Percentiles rank a stretch among this genome's conserved stretches.
Evolutionary conservation across 78 protist species (phyloP).

Genomic region (slime mould (Dictyostelium discoideum)): DNA sequence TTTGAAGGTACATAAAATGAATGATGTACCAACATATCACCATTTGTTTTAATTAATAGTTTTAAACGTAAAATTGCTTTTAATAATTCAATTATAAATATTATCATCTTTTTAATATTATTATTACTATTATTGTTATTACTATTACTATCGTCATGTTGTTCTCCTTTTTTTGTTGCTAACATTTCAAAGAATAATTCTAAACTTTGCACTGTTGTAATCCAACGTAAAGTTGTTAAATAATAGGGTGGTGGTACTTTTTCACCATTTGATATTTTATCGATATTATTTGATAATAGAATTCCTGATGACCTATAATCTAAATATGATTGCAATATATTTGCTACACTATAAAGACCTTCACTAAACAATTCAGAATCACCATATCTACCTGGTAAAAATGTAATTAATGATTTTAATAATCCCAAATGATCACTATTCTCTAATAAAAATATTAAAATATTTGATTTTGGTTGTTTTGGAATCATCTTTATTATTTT

Average conservation of each 20-base stretch:
- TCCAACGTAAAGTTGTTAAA: slow-evolving; percentile 28
- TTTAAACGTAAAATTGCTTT: slow-evolving; percentile 58
- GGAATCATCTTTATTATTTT: neutral
- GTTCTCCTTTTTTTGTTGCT: slow-evolving; percentile 3
- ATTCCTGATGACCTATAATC: slow-evolving; percentile 37
- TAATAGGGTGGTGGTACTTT: slow-evolving; percentile 61
- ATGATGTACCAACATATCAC: slow-evolving; percentile 67
- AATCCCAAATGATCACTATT: slow-evolving; percentile 15
- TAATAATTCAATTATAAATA: slow-evolving; percentile 28
- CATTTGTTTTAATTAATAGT: slow-evolving; percentile 58
- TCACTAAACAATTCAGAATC: slow-evolving; percentile 44
- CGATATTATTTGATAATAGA: slow-evolving; percentile 6
- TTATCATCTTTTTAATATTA: neutral
- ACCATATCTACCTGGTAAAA: slow-evolving; percentile 56
- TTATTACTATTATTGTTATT: neutral
- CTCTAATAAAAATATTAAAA: slow-evolving; percentile 3
- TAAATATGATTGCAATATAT: slow-evolving; percentile 40
- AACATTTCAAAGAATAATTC: slow-evolving; percentile 40
- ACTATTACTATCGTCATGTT: no score
- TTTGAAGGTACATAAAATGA: slow-evolving; percentile 73
- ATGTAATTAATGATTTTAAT: slow-evolving; percentile 2
- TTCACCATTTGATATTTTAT: slow-evolving; percentile 19
- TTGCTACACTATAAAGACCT: slow-evolving; percentile 20
- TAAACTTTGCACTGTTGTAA: slow-evolving; percentile 8
- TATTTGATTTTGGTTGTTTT: neutral